Evolutionary conservation across 305 asterid species (phyloP).

Genomic region (Solanum aculeatissimum): DNA sequence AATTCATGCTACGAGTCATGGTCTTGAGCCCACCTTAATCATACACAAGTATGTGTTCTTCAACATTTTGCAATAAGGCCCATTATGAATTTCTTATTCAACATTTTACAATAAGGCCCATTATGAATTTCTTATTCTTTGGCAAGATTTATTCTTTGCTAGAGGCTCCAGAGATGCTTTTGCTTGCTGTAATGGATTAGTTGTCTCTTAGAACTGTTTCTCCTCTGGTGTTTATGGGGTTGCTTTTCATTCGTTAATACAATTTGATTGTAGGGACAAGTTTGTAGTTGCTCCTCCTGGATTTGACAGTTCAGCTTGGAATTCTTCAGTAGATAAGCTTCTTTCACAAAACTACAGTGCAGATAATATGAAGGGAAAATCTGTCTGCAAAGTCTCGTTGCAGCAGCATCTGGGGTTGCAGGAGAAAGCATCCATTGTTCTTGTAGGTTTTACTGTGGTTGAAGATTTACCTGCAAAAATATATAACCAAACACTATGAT

Average conservation of each 20-base stretch:
- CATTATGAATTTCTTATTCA: background rate
- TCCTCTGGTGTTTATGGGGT: background rate
- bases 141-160: background rate
- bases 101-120: background rate
- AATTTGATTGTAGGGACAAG: conserved; percentile 47
- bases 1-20: conserved; percentile 36
- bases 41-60: conserved; percentile 46
- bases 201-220: background rate
- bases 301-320: conserved; percentile 57
- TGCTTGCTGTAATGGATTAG: background rate
- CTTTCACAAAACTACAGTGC: conserved; percentile 49
- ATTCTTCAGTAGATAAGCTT: conserved; percentile 52
- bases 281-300: conserved; percentile 61
- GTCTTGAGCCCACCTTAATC: conserved; percentile 52
- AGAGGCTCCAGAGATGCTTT: background rate
- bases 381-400: conserved; percentile 46
- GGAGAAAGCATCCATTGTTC: conserved; percentile 30
- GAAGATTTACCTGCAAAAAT: background rate
- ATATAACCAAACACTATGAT: background rate
- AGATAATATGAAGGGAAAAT: conserved; percentile 58
- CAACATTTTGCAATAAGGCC: background rate
- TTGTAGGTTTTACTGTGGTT: conserved; percentile 32
- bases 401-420: conserved; percentile 44
- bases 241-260: background rate
- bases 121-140: background rate